Percentiles rank a stretch among this genome's conserved stretches.
Conservation (phyloP, 2,329 filamentous ascomycete genomes). For the Aureobasidium subglaciale region DNA sequence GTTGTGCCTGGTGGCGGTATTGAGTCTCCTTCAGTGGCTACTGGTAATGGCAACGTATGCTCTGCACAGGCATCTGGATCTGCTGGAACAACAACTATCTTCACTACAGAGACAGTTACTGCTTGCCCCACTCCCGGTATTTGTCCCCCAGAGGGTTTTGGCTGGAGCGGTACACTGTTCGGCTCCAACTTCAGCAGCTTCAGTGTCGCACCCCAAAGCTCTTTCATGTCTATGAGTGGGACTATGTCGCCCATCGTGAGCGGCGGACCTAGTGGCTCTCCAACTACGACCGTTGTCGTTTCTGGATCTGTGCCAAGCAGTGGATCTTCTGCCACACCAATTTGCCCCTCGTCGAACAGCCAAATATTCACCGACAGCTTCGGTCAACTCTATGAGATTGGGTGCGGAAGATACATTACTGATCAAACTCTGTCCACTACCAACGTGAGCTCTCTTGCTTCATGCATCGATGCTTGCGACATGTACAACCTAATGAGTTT, state of each 20-base stretch:
- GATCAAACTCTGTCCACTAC: conserved; percentile 21
- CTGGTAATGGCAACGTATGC: conserved; percentile 8
- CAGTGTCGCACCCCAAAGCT: conserved; percentile 4
- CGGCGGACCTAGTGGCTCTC: background rate
- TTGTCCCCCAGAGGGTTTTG: conserved; percentile 21
- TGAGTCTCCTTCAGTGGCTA: background rate
- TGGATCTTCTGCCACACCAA: conserved; percentile 19
- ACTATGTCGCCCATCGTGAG: background rate
- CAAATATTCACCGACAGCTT: conserved; percentile 21
- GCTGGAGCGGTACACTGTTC: conserved; percentile 7
- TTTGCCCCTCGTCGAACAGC: conserved; percentile 23
- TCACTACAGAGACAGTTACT: conserved; percentile 27
- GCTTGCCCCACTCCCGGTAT: conserved; percentile 24
- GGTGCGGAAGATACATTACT: conserved; percentile 21
- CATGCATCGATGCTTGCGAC: conserved; percentile 28
- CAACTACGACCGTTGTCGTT: background rate
- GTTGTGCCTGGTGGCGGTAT: conserved; percentile 17
- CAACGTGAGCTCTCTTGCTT: conserved; percentile 20
- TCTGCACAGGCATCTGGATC: conserved; percentile 14
- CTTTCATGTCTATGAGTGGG: background rate
- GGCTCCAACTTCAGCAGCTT: conserved; percentile 10
- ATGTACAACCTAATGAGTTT: conserved; percentile 25
- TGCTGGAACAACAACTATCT: conserved; percentile 26
- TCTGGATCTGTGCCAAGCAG: background rate
- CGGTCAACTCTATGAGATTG: conserved; percentile 24